Conservation (phyloP, 2,329 filamentous ascomycete species). For the Aspergillus cejpii region DNA sequence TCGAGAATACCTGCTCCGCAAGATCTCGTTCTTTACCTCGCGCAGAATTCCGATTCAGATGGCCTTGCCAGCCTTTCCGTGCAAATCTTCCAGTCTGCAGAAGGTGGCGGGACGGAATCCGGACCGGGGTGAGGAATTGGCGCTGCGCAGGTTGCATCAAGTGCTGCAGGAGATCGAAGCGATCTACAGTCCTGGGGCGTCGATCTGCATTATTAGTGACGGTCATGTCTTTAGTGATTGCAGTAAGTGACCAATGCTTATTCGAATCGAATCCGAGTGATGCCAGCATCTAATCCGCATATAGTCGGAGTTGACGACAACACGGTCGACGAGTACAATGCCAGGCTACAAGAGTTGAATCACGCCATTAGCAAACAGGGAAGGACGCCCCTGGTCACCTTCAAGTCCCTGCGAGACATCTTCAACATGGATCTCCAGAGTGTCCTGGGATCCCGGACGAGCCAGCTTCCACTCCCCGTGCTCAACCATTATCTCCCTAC, state of each 20-base stretch:
- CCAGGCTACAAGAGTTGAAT: conserved; percentile 36
- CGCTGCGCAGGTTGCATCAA: conserved; percentile 25
- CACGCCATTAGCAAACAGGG: conserved; percentile 5
- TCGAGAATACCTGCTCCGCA: background rate
- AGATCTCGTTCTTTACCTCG: conserved; percentile 12
- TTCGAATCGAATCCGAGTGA: too few relatives aligned
- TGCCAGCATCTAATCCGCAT: background rate
- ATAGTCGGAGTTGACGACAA: conserved; percentile 41
- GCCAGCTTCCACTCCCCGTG: too few relatives aligned
- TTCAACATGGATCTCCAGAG: background rate
- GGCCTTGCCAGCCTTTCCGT: conserved; percentile 38
- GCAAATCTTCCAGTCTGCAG: conserved; percentile 35
- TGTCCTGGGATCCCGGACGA: too few relatives aligned
- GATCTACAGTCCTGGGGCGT: conserved; percentile 31
- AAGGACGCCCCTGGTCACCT: background rate
- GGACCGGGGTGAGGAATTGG: conserved; percentile 34
- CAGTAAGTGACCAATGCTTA: conserved; percentile 34
- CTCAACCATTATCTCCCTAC: too few relatives aligned
- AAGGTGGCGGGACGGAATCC: conserved; percentile 32
- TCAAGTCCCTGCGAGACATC: conserved; percentile 4
- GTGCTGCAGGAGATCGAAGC: conserved; percentile 28
- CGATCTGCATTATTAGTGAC: conserved; percentile 38
- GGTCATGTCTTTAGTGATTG: conserved; percentile 42
- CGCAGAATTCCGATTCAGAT: conserved; percentile 21
- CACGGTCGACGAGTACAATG: conserved; percentile 38